Conservation (phyloP, 2,329 filamentous ascomycete species). For the Pyrenophora graminea region DNA sequence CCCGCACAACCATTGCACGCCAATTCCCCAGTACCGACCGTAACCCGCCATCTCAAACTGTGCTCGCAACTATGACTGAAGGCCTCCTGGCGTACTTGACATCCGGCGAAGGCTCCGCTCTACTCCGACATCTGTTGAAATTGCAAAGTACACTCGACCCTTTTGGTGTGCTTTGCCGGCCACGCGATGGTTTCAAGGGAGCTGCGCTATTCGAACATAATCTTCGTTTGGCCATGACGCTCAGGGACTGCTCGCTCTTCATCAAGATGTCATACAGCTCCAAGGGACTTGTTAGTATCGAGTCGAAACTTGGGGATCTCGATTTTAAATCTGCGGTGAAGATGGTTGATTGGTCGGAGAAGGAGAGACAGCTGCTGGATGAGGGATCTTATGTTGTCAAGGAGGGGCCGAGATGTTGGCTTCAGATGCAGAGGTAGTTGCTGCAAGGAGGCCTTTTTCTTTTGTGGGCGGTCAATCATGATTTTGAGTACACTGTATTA, state of each 20-base stretch:
- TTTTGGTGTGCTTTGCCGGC: conserved; percentile 31
- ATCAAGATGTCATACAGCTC: conserved; percentile 32
- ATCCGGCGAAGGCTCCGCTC: conserved; percentile 36
- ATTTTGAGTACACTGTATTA: not conserved
- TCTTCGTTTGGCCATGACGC: conserved; percentile 50
- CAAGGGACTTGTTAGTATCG: conserved; percentile 27
- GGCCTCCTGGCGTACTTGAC: conserved; percentile 32
- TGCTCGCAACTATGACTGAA: conserved; percentile 9
- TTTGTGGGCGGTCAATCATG: not conserved
- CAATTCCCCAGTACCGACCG: conserved; percentile 2
- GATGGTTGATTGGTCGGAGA: conserved; percentile 47
- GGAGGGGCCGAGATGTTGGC: conserved; percentile 4
- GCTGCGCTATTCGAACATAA: conserved; percentile 18
- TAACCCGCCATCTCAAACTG: not conserved
- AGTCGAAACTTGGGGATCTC: conserved; percentile 52
- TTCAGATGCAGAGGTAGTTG: not conserved
- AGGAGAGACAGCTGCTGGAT: conserved; percentile 42
- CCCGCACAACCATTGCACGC: conserved; percentile 19
- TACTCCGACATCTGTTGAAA: conserved; percentile 45
- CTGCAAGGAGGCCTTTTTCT: too few species aligned
- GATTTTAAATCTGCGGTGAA: conserved; percentile 53
- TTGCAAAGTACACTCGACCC: conserved; percentile 48
- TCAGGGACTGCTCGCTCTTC: conserved; percentile 54
- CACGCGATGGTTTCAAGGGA: not conserved
- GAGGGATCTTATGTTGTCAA: conserved; percentile 4